Conservation (phyloP, 2,329 filamentous ascomycete genomes). For the Colletotrichum musae region DNA sequence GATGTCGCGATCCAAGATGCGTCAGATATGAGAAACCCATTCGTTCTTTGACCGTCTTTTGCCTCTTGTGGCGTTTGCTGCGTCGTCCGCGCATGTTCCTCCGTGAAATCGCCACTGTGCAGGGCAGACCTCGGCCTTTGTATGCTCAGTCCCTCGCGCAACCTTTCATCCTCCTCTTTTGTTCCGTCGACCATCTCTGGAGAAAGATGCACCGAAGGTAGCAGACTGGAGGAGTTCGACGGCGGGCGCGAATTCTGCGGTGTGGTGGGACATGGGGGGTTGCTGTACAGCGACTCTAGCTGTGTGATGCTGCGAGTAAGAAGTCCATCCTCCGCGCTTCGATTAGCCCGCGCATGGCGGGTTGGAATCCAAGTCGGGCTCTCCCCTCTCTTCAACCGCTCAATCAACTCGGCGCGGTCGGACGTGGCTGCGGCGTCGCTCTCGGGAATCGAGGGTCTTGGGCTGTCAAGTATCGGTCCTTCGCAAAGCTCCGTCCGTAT, state of each 20-base stretch:
- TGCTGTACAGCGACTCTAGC: conserved; percentile 56
- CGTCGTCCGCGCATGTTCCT: conserved; percentile 39
- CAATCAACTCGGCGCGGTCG: conserved; percentile 85
- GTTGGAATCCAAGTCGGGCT: conserved; percentile 81
- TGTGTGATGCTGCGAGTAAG: conserved; percentile 41
- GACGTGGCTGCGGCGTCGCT: conserved; percentile 55
- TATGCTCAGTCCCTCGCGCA: conserved; percentile 74
- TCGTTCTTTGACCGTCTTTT: conserved; percentile 8
- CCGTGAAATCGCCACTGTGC: conserved; percentile 77
- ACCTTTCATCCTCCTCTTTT: conserved; percentile 55
- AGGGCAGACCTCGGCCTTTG: conserved; percentile 85
- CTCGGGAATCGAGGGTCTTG: conserved; percentile 49
- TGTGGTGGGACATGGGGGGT: conserved; percentile 52
- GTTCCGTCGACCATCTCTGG: conserved; percentile 56
- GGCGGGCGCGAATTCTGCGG: conserved; percentile 53
- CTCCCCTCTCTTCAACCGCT: conserved; percentile 84
- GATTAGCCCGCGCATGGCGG: conserved; percentile 65
- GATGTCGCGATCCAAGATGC: conserved; percentile 69
- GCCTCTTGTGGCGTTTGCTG: conserved; percentile 26
- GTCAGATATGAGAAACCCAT: conserved; percentile 39
- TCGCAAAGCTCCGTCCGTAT: conserved; percentile 74
- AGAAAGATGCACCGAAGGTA: conserved; percentile 64
- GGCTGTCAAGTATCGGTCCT: conserved; percentile 65
- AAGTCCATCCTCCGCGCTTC: conserved; percentile 10
- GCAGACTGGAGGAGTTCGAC: conserved; percentile 56